Conservation (phyloP, 1,284 basidiomycete genomes). For the Ceratobasidium sp. region DNA sequence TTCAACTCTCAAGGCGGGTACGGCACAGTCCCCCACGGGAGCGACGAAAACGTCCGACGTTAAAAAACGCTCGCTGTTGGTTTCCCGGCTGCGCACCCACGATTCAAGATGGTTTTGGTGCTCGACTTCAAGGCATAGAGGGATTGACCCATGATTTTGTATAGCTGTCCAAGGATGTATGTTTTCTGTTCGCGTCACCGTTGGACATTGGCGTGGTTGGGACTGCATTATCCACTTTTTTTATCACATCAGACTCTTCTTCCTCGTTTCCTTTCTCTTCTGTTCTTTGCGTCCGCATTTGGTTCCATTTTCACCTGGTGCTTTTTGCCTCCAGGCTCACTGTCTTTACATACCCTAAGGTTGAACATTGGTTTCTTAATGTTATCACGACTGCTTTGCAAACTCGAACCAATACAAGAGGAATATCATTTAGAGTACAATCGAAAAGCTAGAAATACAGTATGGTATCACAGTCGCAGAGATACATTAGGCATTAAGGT, state of each 20-base stretch:
- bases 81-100: neutral
- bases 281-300: neutral
- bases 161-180: constrained; percentile 25
- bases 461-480: constrained; percentile 22
- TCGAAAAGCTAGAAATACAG: constrained; percentile 27
- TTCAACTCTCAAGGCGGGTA: constrained; percentile 33
- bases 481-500: neutral
- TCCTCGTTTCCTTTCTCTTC: neutral
- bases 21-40: constrained; percentile 33
- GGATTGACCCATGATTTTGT: constrained; percentile 33
- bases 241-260: constrained; percentile 4
- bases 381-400: constrained; percentile 25
- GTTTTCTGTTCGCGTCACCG: constrained; percentile 36
- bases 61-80: constrained; percentile 1
- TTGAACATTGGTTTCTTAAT: constrained; percentile 36
- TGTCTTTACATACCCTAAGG: constrained; percentile 45
- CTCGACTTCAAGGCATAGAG: constrained; percentile 33
- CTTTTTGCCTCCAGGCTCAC: constrained; percentile 7
- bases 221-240: constrained; percentile 27
- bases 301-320: constrained; percentile 22
- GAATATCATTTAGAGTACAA: neutral
- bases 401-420: neutral
- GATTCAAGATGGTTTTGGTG: neutral
- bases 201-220: constrained; percentile 34
- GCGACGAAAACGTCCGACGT: constrained; percentile 38